Conservation (phyloP, 345 rosid species). For the Pistacia atlantica region DNA sequence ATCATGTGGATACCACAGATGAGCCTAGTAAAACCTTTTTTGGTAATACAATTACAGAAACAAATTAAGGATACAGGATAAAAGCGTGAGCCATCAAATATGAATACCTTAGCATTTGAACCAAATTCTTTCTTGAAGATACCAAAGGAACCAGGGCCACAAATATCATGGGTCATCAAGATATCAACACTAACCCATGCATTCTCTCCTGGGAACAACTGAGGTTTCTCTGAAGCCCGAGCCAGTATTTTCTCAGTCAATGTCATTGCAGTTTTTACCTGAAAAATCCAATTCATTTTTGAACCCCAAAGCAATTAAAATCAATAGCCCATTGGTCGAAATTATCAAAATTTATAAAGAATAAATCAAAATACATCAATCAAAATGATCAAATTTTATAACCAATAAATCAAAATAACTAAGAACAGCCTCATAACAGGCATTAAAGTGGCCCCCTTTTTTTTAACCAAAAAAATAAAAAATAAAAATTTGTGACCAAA, state of each 20-base stretch:
- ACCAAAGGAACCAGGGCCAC: slow-evolving; percentile 93
- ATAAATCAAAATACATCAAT: too few relatives aligned
- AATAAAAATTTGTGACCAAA: background rate
- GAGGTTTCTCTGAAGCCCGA: slow-evolving; percentile 73
- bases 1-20: background rate
- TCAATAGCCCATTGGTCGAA: background rate
- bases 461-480: background rate
- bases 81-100: background rate
- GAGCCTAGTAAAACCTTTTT: background rate
- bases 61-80: background rate
- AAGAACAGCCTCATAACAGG: too few relatives aligned
- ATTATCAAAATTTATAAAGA: background rate
- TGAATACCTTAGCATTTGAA: slow-evolving; percentile 71
- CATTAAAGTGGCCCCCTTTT: too few relatives aligned
- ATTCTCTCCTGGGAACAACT: slow-evolving; percentile 85
- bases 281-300: slow-evolving; percentile 5
- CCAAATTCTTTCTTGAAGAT: slow-evolving; percentile 95
- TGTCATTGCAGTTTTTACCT: slow-evolving; percentile 96
- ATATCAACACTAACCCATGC: slow-evolving; percentile 91
- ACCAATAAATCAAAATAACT: too few relatives aligned
- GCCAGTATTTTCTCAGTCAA: slow-evolving; percentile 97
- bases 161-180: slow-evolving; percentile 97
- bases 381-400: too few relatives aligned
- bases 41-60: background rate
- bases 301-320: background rate